A percentile compares a stretch with the other conserved stretches of the same genome.
Conservation (phyloP, 768 basidiomycete genomes). For the Filobasidium floriforme region DNA sequence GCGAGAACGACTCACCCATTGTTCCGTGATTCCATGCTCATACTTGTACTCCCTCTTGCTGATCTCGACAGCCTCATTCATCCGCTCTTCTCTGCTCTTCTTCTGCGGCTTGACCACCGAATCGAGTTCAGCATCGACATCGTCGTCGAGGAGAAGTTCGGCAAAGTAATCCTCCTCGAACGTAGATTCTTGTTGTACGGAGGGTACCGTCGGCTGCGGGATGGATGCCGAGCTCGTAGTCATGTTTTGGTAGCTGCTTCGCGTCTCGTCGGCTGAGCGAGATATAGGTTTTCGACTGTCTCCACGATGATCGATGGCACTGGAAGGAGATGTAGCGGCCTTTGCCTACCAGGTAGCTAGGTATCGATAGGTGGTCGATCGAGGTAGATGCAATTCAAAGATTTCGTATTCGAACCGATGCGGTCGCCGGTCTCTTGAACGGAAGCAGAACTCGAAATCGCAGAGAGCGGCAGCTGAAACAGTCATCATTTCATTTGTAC, state of each 20-base stretch:
- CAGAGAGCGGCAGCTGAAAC: too few relatives aligned
- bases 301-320: too few relatives aligned
- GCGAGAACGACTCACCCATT: neutral
- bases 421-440: too few relatives aligned
- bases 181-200: slow-evolving; percentile 9
- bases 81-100: slow-evolving; percentile 6
- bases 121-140: neutral
- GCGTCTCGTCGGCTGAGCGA: too few relatives aligned
- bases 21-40: slow-evolving; percentile 8
- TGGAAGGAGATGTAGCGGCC: too few relatives aligned
- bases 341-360: too few relatives aligned
- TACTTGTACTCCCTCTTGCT: slow-evolving; percentile 9
- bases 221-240: neutral
- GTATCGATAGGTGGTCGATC: too few relatives aligned
- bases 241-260: neutral
- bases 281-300: too few relatives aligned
- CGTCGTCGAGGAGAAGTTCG: slow-evolving; percentile 11
- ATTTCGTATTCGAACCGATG: too few relatives aligned
- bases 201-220: neutral
- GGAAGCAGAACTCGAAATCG: too few relatives aligned
- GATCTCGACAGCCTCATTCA: slow-evolving; percentile 1
- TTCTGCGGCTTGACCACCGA: neutral
- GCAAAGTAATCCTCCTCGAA: slow-evolving; percentile 20
- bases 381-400: too few relatives aligned
- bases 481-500: too few relatives aligned